Base-by-base conservation (phyloP, 352 stramenopile genomes). In the Hyaloperonospora arabidopsidis region DNA sequence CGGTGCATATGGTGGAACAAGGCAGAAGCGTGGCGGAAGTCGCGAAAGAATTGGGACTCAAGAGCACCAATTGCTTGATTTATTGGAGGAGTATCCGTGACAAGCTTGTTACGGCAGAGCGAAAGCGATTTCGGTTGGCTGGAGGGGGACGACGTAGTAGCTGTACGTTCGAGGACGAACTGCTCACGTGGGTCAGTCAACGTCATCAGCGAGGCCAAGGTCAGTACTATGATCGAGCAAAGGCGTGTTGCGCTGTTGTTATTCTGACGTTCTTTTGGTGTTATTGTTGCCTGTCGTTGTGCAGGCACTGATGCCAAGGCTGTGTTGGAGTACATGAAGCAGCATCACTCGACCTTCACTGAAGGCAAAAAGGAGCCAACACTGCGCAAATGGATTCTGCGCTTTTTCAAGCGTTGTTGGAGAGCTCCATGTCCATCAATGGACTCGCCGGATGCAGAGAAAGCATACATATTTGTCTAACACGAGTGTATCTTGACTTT, bases 21-120 rank as follows among this genome's bases (percentile, higher is more conserved):
- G 79, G 77, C 19, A 85, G 84, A 48, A 87, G 62, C 14, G 61
- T 82, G 22, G 61, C 66, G 10, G 63, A 88, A 49, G 75, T 90
- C 28, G 68, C 75, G 0, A 60, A 77, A 45, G 76, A 88, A 46
- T 66, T 90, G 15, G 74, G 72, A 4, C 62, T 90, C 21, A 87
- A 87, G 59, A 86, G 68, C 45, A 49, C 73, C n/a, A 86, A 82
- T 36, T 86, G 75, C 13, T 57, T 90, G 5, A 72, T 67, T 48
- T 90, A 90, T 50, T 90, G 79, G 77, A 83, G 69, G 41, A 86
- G 77, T 52, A 87, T 88, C 54, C 79, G 77, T 0, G 75, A 90
- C 50, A 90, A 88, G 57, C 67, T 90, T 5, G 66, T 67, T 1
- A 80, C 71, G 8, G 63, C 79, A 15, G 79, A 90, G 51, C 83